Evolutionary conservation across 2,329 filamentous ascomycete species (phyloP).

Genomic region (Exophiala mesophila): DNA sequence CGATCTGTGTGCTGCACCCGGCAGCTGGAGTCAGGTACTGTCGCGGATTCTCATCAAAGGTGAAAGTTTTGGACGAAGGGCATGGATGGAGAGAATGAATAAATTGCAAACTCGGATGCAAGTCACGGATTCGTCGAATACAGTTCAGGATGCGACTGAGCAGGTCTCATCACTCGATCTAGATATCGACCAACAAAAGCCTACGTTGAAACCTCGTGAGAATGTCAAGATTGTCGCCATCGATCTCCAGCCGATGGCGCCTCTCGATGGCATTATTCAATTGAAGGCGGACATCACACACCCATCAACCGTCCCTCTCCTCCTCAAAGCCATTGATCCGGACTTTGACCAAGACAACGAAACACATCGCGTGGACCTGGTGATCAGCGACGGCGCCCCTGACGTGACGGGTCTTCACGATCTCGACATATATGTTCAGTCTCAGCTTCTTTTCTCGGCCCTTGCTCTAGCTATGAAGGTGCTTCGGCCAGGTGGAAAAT

Average conservation of each 20-base stretch:
- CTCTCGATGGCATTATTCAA: conserved; percentile 85
- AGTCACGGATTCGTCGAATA: conserved; percentile 48
- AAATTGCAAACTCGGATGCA: conserved; percentile 41
- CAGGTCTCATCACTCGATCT: conserved; percentile 29
- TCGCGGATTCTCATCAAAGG: conserved; percentile 90
- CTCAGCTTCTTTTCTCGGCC: conserved; percentile 88
- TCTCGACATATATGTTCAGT: conserved; percentile 96
- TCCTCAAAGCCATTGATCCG: conserved; percentile 78
- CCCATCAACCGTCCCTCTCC: conserved; percentile 84
- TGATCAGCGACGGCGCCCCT: conserved; percentile 90
- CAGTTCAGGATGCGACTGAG: neutral
- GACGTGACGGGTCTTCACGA: conserved; percentile 97
- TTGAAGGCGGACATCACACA: conserved; percentile 96
- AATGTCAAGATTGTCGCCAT: conserved; percentile 94
- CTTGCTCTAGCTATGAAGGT: conserved; percentile 91
- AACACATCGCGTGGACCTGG: conserved; percentile 75
- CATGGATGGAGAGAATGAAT: conserved; percentile 81
- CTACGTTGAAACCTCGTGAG: conserved; percentile 48
- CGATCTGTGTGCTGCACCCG: conserved; percentile 90
- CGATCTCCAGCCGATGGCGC: conserved; percentile 92
- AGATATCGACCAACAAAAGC: conserved; percentile 27
- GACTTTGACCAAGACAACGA: conserved; percentile 44
- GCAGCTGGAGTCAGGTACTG: conserved; percentile 95
- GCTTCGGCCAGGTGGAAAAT: conserved; percentile 85
- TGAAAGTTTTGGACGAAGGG: conserved; percentile 77